Conservation (phyloP, 2,329 filamentous ascomycete genomes). For the Xylariaceae sp. region DNA sequence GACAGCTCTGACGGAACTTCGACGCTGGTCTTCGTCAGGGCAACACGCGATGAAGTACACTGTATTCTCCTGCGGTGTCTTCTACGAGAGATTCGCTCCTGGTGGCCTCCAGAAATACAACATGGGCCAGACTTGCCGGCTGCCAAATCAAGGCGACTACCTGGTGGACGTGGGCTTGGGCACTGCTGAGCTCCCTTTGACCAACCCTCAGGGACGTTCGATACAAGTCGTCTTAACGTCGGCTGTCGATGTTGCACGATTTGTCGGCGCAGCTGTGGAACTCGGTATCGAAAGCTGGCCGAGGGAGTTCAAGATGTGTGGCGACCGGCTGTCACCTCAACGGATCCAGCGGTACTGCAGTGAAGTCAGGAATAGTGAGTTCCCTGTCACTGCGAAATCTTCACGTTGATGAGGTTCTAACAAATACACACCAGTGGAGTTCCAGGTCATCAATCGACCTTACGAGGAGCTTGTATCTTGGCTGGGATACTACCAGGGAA, state of each 20-base stretch:
- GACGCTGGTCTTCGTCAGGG: conserved; percentile 40
- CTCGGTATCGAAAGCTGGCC: conserved; percentile 56
- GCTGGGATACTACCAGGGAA: conserved; percentile 35
- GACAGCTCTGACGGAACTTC: conserved; percentile 40
- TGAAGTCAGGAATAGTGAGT: conserved; percentile 41
- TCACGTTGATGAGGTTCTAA: conserved; percentile 9
- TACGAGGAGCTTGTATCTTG: conserved; percentile 34
- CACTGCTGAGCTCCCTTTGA: conserved; percentile 53
- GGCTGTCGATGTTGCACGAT: conserved; percentile 61
- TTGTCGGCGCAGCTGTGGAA: conserved; percentile 62
- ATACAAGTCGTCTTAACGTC: conserved; percentile 61
- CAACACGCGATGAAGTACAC: conserved; percentile 56
- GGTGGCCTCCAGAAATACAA: conserved; percentile 53
- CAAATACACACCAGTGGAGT: conserved; percentile 12
- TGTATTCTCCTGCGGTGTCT: conserved; percentile 64
- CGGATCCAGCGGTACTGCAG: conserved; percentile 48
- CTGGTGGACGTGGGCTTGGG: conserved; percentile 54
- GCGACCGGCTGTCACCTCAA: conserved; percentile 55
- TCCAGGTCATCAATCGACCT: conserved; percentile 27
- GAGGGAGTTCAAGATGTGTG: conserved; percentile 58
- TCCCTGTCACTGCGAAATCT: no score
- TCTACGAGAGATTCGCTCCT: conserved; percentile 68
- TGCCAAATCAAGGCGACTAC: conserved; percentile 54
- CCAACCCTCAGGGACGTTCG: conserved; percentile 39
- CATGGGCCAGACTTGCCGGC: conserved; percentile 50